Base-by-base conservation (phyloP, 192 early-diverging fungal species). In the Phycomyces blakesleeanus region DNA sequence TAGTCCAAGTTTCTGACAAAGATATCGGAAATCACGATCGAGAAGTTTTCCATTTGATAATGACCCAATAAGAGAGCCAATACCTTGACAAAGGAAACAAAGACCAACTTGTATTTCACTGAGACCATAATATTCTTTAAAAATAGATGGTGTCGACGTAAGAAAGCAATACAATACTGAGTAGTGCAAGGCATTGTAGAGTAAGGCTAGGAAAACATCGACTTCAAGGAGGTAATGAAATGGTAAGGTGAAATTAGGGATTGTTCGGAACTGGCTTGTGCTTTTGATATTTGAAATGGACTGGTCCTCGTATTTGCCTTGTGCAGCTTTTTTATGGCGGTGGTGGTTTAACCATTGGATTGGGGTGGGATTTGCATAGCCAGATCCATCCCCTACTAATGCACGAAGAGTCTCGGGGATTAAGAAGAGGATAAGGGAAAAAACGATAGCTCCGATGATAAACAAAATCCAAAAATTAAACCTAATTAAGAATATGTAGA, bases 321-420 rank as follows among this genome's bases (percentile, higher is more conserved):
- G n/a, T 20, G 22, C 41, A 26, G 8, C 52, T 44, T 54, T 51
- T 29, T 38, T 51, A 15, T 51, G 42, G 6, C 27, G 49, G 8
- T 34, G 55, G n/a, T 25, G 58, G 29, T 40, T 49, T 38, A 25
- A 40, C 53, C 55, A 65, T 66, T 53, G 71, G 9, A 22, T 59
- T 42, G 62, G 55, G 22, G 62, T 78, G 24, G 73, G 73, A 16
- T 74, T 74, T 11, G 62, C 63, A 40, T 74, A 62, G 3, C 66
- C 67, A n/a, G 63, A 66, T n/a, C 73, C 73, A 24, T 74, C 64
- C 10, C 76, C 77, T 5, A 81, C 78, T 10, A 72, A 52, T 1
- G 68, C 55, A 18, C 80, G 69, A 38, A 77, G 59, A 0, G 80
- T 78, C 40, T 81, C 80, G 0, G 80, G 80, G 11, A 81, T 51